phyloP scores from a whole-genome alignment of 495 filamentous ascomycete species.

The Neurospora sp. region DNA sequence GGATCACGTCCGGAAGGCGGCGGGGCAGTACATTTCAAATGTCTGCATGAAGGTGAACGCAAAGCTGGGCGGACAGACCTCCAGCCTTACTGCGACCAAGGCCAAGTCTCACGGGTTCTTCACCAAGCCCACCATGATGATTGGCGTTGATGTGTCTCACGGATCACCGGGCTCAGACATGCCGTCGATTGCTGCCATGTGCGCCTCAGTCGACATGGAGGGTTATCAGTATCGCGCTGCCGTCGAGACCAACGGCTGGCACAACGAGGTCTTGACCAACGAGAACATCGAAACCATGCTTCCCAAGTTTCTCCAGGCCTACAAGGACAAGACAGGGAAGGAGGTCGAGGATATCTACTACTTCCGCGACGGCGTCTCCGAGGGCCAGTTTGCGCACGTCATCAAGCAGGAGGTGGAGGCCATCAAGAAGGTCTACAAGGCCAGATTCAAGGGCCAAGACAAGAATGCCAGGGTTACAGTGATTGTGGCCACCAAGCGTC shows the following conservation, averaged over 20 bases:
- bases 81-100: slow-evolving; percentile 14
- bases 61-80: slow-evolving; percentile 80
- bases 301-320: slow-evolving; percentile 48
- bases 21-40: slow-evolving; percentile 75
- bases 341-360: slow-evolving; percentile 69
- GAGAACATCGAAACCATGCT: slow-evolving; percentile 56
- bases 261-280: slow-evolving; percentile 61
- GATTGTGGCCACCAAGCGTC: slow-evolving; percentile 82
- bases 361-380: slow-evolving; percentile 88
- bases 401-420: slow-evolving; percentile 61
- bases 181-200: slow-evolving; percentile 81
- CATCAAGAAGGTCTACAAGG: slow-evolving; percentile 47
- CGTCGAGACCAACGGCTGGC: slow-evolving; percentile 66
- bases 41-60: slow-evolving; percentile 91
- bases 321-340: slow-evolving; percentile 40
- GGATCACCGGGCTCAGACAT: slow-evolving; percentile 48
- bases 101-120: slow-evolving; percentile 26
- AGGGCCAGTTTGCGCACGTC: slow-evolving; percentile 70
- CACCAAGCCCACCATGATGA: slow-evolving; percentile 52
- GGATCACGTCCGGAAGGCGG: slow-evolving; percentile 47
- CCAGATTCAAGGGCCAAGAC: neutral
- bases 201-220: slow-evolving; percentile 62
- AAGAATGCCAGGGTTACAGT: slow-evolving; percentile 45
- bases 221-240: slow-evolving; percentile 64
- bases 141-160: slow-evolving; percentile 89